phyloP scores from a whole-genome alignment of 2,329 filamentous ascomycete genomes.

The Fusarium luffae region DNA sequence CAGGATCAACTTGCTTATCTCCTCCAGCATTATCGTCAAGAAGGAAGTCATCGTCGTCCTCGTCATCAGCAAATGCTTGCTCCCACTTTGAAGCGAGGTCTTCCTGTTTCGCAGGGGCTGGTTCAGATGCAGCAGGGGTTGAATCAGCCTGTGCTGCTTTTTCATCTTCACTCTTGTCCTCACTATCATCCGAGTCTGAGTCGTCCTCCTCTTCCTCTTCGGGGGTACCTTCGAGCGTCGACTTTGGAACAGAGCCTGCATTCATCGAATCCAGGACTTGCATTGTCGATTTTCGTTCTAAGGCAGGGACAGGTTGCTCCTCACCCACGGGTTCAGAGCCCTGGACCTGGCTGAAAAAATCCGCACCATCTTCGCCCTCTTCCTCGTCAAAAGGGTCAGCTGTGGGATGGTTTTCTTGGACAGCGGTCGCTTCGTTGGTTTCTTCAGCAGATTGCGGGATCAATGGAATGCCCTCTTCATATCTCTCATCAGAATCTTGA shows the following conservation, averaged over 20 bases:
- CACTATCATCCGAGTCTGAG: not conserved
- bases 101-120: conserved; percentile 55
- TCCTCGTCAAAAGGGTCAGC: conserved; percentile 57
- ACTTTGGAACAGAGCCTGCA: conserved; percentile 46
- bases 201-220: conserved; percentile 40
- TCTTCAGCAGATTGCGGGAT: conserved; percentile 54
- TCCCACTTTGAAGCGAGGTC: conserved; percentile 86
- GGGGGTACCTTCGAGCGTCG: conserved; percentile 48
- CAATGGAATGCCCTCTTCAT: conserved; percentile 76
- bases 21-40: conserved; percentile 65
- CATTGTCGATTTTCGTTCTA: conserved; percentile 77
- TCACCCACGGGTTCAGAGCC: conserved; percentile 40
- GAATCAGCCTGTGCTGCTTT: conserved; percentile 28
- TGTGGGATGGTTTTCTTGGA: conserved; percentile 37
- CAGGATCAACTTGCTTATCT: conserved; percentile 65
- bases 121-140: conserved; percentile 33
- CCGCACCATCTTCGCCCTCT: conserved; percentile 64
- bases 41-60: conserved; percentile 75
- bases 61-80: conserved; percentile 79
- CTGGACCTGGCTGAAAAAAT: conserved; percentile 70
- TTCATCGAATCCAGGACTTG: conserved; percentile 69
- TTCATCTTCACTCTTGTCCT: conserved; percentile 7
- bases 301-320: conserved; percentile 30
- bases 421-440: not conserved
- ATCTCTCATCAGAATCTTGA: conserved; percentile 67